A percentile compares a stretch with the other conserved stretches of the same genome.
Evolutionary conservation across 306 rosid genomes (phyloP).

Genomic region (Comarum palustre): DNA sequence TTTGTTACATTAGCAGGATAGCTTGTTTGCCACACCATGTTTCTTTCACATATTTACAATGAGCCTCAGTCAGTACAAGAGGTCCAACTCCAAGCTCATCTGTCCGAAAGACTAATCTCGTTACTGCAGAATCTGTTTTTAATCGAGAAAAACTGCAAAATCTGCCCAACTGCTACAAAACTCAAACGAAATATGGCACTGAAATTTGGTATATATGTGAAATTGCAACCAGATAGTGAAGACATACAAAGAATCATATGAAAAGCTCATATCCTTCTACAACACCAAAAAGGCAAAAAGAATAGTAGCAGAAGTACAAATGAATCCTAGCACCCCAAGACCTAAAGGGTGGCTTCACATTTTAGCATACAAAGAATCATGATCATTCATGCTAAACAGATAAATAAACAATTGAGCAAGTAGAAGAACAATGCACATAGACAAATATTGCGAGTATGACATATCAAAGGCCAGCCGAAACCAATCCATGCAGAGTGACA

Average conservation of each 20-base stretch:
- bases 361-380: neutral
- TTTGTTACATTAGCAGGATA: neutral
- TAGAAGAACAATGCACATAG: neutral
- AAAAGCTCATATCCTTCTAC: neutral
- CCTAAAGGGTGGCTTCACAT: neutral
- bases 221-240: neutral
- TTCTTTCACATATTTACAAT: neutral
- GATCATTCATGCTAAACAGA: neutral
- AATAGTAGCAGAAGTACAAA: neutral
- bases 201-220: neutral
- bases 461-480: conserved; percentile 82
- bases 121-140: neutral
- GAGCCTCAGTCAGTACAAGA: neutral
- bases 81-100: neutral
- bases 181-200: neutral
- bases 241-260: neutral
- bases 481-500: conserved; percentile 93
- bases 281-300: neutral
- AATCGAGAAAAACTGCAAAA: too few relatives aligned
- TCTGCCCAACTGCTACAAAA: neutral
- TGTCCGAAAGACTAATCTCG: neutral
- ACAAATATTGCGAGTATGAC: neutral
- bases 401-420: neutral
- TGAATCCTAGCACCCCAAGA: neutral
- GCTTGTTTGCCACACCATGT: neutral